Conservation (phyloP, 2,329 filamentous ascomycete genomes). For the Ophiostoma angusticollis region DNA sequence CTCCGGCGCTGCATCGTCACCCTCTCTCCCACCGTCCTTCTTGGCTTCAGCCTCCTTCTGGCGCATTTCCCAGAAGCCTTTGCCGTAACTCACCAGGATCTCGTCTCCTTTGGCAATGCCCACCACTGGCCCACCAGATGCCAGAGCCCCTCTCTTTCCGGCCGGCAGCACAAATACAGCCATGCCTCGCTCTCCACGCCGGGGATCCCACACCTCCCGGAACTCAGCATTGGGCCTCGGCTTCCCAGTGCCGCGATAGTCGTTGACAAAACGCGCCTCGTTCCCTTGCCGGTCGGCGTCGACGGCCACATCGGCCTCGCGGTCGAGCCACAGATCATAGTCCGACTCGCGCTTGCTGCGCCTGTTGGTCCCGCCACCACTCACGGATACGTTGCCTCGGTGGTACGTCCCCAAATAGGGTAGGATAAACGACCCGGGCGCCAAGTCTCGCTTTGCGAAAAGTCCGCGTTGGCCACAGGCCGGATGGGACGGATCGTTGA, state of each 20-base stretch:
- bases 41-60: slow-evolving; percentile 22
- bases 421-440: slow-evolving; percentile 43
- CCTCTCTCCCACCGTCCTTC: background rate
- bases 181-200: slow-evolving; percentile 39
- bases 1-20: background rate
- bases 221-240: slow-evolving; percentile 45
- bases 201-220: slow-evolving; percentile 41
- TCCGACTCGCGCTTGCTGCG: slow-evolving; percentile 33
- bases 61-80: slow-evolving; percentile 49
- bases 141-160: slow-evolving; percentile 24
- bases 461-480: slow-evolving; percentile 46
- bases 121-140: background rate
- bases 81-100: slow-evolving; percentile 54
- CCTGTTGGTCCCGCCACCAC: slow-evolving; percentile 19
- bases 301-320: slow-evolving; percentile 42
- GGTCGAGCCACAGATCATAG: slow-evolving; percentile 53
- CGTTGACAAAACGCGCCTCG: slow-evolving; percentile 54
- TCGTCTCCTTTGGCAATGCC: slow-evolving; percentile 46
- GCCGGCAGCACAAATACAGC: slow-evolving; percentile 42
- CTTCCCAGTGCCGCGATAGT: slow-evolving; percentile 44
- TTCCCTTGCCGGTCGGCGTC: slow-evolving; percentile 47
- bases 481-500: slow-evolving; percentile 38
- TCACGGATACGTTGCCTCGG: slow-evolving; percentile 21
- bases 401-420: slow-evolving; percentile 50
- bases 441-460: slow-evolving; percentile 42